Percentiles rank a stretch among this genome's conserved stretches.
Evolutionary conservation across 78 protist species (phyloP).

Genomic region (Pigoraptor vietnamica): DNA sequence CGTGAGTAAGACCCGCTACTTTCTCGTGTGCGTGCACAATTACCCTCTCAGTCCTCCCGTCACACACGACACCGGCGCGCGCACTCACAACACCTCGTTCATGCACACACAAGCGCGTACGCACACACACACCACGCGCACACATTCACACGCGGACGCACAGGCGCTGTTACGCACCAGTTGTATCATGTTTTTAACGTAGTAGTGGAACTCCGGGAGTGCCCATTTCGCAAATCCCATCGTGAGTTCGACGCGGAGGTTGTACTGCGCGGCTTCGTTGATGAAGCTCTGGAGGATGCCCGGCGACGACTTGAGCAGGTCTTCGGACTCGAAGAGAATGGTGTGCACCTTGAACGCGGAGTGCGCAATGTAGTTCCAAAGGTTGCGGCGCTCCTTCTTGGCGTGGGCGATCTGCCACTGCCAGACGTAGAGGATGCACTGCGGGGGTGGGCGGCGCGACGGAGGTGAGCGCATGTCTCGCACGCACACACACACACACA

Average conservation of each 20-base stretch:
- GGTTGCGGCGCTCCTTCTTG: not conserved
- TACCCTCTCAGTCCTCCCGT: too few relatives aligned
- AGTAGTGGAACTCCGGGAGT: not conserved
- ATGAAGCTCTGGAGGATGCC: not conserved
- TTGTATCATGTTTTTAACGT: not conserved
- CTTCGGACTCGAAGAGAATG: not conserved
- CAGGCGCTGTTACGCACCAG: too few relatives aligned
- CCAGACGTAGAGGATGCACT: not conserved
- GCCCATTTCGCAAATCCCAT: not conserved
- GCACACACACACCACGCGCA: too few relatives aligned
- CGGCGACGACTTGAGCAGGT: not conserved
- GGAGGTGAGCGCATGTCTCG: too few relatives aligned
- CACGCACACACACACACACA: too few relatives aligned
- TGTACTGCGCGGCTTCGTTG: not conserved
- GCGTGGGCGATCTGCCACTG: not conserved
- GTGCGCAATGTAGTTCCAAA: not conserved
- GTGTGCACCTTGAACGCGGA: not conserved
- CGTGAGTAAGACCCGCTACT: too few relatives aligned
- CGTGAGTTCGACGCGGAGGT: not conserved
- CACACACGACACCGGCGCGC: too few relatives aligned
- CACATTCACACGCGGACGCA: too few relatives aligned
- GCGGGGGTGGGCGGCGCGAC: too few relatives aligned
- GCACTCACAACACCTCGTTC: not conserved
- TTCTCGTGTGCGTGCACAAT: too few relatives aligned
- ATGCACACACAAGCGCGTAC: not conserved